Evolutionary conservation across 345 rosid genomes (phyloP), one percentile per base, ranked within the genome.

Genomic region (Pugionium cornutum): DNA sequence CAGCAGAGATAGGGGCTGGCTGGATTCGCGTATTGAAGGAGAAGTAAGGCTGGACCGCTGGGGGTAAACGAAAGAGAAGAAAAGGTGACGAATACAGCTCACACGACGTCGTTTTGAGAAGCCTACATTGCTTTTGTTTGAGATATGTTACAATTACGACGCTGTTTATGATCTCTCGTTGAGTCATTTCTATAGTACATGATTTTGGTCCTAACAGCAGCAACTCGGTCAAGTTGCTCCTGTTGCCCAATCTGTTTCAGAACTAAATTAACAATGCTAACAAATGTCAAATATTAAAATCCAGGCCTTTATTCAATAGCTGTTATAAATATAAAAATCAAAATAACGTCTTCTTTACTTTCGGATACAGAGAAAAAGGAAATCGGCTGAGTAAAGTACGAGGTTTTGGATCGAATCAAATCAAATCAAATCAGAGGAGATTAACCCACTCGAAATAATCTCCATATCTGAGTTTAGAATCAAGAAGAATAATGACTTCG

Each of bases 401-500:
- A 40, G 4, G 61, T 43, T 65, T 50, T 36, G 18, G 18, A 18
- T 18, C 18, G 18, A 58, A 64, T 64, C 62, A 42, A 53, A 60
- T 51, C 50, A 5, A 42, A 55, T 28, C 37, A 37, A 51, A 53
- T 50, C 70, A 72, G 47, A 58, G 66, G 66, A 72, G 76, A 72
- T 56, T 64, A 54, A 62, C 41, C 51, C 67, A 27, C 59, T 58
- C 41, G 10, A 31, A 28, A 51, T 7, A 53, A 61, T 46, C 62
- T 62, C 68, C 62, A 70, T 34, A 64, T 64, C 65, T 49, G 70
- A 64, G 75, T 63, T 33, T 63, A 25, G 36, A 62, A 64, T 41
- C 58, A 71, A 39, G 53, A 49, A 48, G 69, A 53, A 41, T 71
- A 40, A 63, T 64, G 49, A 31, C 18, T 18, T 18, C 18, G 18